Base-by-base conservation (phyloP, 257 asterid genomes). In the Cordia subcordata region DNA sequence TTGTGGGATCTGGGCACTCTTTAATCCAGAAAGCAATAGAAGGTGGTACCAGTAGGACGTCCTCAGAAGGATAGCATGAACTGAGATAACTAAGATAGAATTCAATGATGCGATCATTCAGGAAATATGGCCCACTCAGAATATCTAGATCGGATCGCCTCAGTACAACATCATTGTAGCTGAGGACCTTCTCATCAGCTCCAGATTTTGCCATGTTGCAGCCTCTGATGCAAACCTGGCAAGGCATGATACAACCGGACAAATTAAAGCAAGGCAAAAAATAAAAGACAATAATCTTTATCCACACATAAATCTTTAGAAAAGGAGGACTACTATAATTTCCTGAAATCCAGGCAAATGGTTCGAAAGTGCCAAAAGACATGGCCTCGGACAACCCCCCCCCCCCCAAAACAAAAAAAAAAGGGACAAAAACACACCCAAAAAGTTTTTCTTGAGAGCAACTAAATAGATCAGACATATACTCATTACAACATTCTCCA, bases 21-120 rank as follows among this genome's bases (percentile, higher is more conserved):
- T 87, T 91, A 55, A 91, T 85, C 96, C 94, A 91, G 71, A 85
- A 86, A 45, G 90, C 68, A 50, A 91, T 80, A 20, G 93, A 79
- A 70, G 98, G 96, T 18, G 94, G 83, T 1, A 85, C 72, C 21
- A 91, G 71, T 46, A 85, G 83, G 70, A 87, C 64, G 61, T 81
- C 89, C 21, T 85, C 81, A 0, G 79, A 68, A 22, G 91, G 74
- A 58, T 66, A 70, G 66, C 58, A 23, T 35, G 95, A 73, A 13
- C 76, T 23, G 49, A 85, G 84, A 68, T 80, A 74, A 75, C 92
- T 83, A 72, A 91, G 85, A 66, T 85, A 87, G 82, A 91, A 91
- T 44, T 87, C 94, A 37, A 91, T 85, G 44, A 85, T 78, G 57
- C 94, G 92, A 69, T 91, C 96, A 53, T 85, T 91, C 55, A 91